phyloP scores from a whole-genome alignment of 2,329 filamentous ascomycete species.

The Allantophomopsis lycopodina region DNA sequence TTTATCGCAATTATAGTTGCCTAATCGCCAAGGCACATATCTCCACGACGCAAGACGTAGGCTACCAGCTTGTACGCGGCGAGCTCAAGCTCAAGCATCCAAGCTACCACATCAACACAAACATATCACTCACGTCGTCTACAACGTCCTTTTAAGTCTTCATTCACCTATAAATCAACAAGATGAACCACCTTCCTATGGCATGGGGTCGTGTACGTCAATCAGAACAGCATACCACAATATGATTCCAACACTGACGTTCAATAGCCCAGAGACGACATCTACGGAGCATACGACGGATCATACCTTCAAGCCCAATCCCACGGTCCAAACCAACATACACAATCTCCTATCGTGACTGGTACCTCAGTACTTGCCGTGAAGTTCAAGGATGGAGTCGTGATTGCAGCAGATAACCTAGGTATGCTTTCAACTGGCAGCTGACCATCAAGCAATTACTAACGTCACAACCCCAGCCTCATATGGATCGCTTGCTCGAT shows the following conservation, averaged over 20 bases:
- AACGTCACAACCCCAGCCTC: slow-evolving; percentile 47
- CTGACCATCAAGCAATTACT: no score
- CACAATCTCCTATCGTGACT: slow-evolving; percentile 85
- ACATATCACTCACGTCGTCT: not conserved
- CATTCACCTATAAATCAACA: slow-evolving; percentile 4
- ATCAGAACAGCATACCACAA: not conserved
- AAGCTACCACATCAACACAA: slow-evolving; percentile 2
- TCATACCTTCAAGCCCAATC: slow-evolving; percentile 59
- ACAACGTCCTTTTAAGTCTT: not conserved
- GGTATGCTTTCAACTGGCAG: slow-evolving; percentile 33
- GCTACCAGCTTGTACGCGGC: no score
- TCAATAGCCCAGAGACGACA: slow-evolving; percentile 79
- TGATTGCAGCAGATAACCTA: slow-evolving; percentile 93
- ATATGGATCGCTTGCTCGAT: slow-evolving; percentile 92
- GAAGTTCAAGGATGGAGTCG: slow-evolving; percentile 93
- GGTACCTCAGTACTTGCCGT: slow-evolving; percentile 90
- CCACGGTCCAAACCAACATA: slow-evolving; percentile 66
- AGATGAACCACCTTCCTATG: slow-evolving; percentile 61
- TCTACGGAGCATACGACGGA: slow-evolving; percentile 87
- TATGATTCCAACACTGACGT: slow-evolving; percentile 20
- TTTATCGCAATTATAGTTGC: no score
- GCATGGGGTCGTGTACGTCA: slow-evolving; percentile 56
- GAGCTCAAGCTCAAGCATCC: slow-evolving; percentile 1
- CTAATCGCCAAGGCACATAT: no score
- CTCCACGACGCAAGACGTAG: no score